These are phyloP conservation scores for Jatropha podagrica DNA, from an alignment of 441 rosid species.

Conservation along the genomic window DNA sequence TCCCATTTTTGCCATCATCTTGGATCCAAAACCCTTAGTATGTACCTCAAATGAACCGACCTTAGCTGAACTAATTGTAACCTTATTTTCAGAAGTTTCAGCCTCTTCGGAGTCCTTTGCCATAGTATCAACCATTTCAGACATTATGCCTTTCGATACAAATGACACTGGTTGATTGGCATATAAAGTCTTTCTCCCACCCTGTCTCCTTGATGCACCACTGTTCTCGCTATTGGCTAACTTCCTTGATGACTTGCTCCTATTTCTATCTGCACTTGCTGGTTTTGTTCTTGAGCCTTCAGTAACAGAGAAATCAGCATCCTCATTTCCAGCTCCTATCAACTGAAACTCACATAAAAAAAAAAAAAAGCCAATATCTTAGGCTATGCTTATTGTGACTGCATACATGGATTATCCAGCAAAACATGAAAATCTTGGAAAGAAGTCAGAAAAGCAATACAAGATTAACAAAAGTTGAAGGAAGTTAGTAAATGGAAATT, in stretches of 20 bases:
- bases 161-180: constrained; percentile 79
- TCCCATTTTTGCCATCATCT: constrained; percentile 98
- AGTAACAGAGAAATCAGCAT: constrained; percentile 51
- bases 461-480: neutral
- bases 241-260: constrained; percentile 37
- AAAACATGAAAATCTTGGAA: constrained; percentile 10
- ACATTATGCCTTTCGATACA: constrained; percentile 64
- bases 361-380: neutral
- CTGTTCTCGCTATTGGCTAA: constrained; percentile 12
- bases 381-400: neutral
- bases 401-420: constrained; percentile 1
- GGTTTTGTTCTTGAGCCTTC: constrained; percentile 42
- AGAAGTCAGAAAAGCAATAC: neutral
- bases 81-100: constrained; percentile 36
- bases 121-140: constrained; percentile 43
- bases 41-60: constrained; percentile 84
- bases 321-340: constrained; percentile 62
- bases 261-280: constrained; percentile 33
- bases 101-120: constrained; percentile 29
- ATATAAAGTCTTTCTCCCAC: constrained; percentile 45
- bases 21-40: constrained; percentile 94
- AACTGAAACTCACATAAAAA: constrained; percentile 37
- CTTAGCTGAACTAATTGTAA: constrained; percentile 31
- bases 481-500: constrained; percentile 5
- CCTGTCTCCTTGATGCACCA: constrained; percentile 30